Evolutionary conservation across 2,329 filamentous ascomycete species (phyloP).

Genomic region (Beauveria asiatica): DNA sequence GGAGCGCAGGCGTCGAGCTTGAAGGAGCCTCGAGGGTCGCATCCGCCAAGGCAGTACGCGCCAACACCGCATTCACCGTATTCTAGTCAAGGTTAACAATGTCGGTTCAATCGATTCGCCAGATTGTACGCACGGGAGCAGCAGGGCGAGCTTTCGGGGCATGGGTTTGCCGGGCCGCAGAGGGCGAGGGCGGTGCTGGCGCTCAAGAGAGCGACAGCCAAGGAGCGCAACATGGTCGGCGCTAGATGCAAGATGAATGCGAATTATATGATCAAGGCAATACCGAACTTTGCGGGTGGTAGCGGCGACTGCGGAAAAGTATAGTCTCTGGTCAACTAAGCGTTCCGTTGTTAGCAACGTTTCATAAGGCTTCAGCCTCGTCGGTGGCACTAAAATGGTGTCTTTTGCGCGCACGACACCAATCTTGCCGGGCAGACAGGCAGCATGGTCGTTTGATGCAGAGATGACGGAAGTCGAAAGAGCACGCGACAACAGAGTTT

Average conservation of each 20-base stretch:
- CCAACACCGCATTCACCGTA: slow-evolving; percentile 91
- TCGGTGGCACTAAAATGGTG: background rate
- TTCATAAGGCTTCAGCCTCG: background rate
- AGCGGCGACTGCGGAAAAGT: background rate
- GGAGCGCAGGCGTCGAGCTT: slow-evolving; percentile 78
- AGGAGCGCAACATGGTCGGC: slow-evolving; percentile 25
- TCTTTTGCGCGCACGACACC: background rate
- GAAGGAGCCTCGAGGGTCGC: slow-evolving; percentile 79
- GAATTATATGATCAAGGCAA: background rate
- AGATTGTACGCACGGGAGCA: slow-evolving; percentile 60
- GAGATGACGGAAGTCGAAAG: background rate
- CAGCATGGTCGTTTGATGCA: background rate
- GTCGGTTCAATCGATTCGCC: too few relatives aligned
- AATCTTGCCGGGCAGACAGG: background rate
- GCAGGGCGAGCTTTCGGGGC: slow-evolving; percentile 65
- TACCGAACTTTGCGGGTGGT: background rate
- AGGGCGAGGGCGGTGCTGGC: slow-evolving; percentile 23
- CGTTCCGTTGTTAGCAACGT: background rate
- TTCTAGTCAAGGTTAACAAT: slow-evolving; percentile 40
- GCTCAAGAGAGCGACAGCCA: slow-evolving; percentile 24
- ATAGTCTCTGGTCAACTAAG: background rate
- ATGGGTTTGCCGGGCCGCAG: slow-evolving; percentile 49
- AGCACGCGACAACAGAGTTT: background rate
- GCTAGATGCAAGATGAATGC: background rate
- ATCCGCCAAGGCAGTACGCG: slow-evolving; percentile 92